Percentiles rank a stretch among this genome's conserved stretches.
These are phyloP conservation scores for Daldinia caldariorum DNA, from an alignment of 495 filamentous ascomycete species.

Conservation along the genomic window DNA sequence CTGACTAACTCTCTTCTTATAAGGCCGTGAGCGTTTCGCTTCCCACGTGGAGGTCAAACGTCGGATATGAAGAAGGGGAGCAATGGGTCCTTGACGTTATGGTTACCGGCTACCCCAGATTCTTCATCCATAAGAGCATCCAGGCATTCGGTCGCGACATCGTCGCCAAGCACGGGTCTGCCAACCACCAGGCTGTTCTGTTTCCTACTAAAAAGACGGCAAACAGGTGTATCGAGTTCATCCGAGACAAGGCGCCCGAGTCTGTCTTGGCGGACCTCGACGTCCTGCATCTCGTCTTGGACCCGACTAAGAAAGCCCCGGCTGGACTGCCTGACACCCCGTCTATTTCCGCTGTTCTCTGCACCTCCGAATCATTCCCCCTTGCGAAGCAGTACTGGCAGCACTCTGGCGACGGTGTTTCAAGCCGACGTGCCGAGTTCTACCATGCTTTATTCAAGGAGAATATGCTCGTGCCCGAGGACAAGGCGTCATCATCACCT, in stretches of 20 bases:
- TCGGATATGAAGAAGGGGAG: conserved; percentile 93
- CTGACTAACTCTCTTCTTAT: too few relatives aligned
- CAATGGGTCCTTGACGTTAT: conserved; percentile 85
- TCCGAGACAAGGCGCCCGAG: conserved; percentile 64
- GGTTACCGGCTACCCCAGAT: conserved; percentile 95
- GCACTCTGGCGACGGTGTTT: conserved; percentile 93
- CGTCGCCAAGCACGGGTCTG: conserved; percentile 67
- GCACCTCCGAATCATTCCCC: conserved; percentile 68
- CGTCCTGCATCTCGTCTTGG: conserved; percentile 71
- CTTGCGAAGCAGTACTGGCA: conserved; percentile 95
- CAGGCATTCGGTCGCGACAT: conserved; percentile 75
- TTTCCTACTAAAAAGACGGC: conserved; percentile 79
- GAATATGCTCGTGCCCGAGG: conserved; percentile 69
- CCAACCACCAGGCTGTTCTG: conserved; percentile 75
- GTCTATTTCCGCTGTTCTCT: conserved; percentile 75
- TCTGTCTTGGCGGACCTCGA: conserved; percentile 62
- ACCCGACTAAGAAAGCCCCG: conserved; percentile 61
- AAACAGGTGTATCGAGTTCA: conserved; percentile 74
- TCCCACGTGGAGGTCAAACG: conserved; percentile 89
- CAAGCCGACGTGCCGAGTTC: conserved; percentile 90
- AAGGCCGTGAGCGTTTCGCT: conserved; percentile 96
- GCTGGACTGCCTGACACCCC: conserved; percentile 54
- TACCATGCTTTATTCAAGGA: conserved; percentile 78
- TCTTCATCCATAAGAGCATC: conserved; percentile 91
- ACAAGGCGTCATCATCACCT: conserved; percentile 35